Base-by-base conservation (phyloP, 805 yeast species). In the Metschnikowia sp. region DNA sequence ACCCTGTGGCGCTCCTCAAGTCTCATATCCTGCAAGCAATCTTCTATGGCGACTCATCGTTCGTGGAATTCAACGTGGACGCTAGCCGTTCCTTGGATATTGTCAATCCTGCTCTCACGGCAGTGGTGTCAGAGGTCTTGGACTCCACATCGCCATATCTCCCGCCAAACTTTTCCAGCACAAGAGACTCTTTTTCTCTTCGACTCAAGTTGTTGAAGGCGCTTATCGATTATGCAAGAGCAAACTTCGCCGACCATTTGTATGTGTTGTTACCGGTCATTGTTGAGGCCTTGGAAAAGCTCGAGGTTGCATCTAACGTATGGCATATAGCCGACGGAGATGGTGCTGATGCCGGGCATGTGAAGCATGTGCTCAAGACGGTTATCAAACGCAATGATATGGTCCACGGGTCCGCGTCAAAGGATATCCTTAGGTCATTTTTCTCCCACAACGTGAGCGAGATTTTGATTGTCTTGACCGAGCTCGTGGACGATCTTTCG, bases 1-100 rank as follows among this genome's bases (percentile, higher is more conserved):
- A 56, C 19, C 58, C 59, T 0, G 53, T 52, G 29, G 30, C 3
- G n/a, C 73, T 82, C 40, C 71, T 87, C 32, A 84, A 83, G 59
- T 78, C 88, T 0, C 91, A 84, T 56, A 79, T 92, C 19, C 94
- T 86, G 54, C 97, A 91, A 64, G 96, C 91, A 0, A 79, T 91
- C 1, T 85, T 83, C 57, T 86, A 80, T 52, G 76, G 81, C 2
- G 65, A 71, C 64, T 59, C 76, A 65, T 37, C 72, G 3, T 76
- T 72, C 11, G 65, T 79, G 3, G 73, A 74, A 8, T 65, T 81
- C 47, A 75, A 75, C 29, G 63, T 83, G 18, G 82, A 78, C 50
- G 51, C 53, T 2, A 83, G 52, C 0, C 55, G 44, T 39, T 42
- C 62, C 4, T 50, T 53, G 8, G 50, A 50, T 4, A 46, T 48